Evolutionary conservation across 495 filamentous ascomycete genomes (phyloP).

Genomic region (Penicillium psychrofluorescens): DNA sequence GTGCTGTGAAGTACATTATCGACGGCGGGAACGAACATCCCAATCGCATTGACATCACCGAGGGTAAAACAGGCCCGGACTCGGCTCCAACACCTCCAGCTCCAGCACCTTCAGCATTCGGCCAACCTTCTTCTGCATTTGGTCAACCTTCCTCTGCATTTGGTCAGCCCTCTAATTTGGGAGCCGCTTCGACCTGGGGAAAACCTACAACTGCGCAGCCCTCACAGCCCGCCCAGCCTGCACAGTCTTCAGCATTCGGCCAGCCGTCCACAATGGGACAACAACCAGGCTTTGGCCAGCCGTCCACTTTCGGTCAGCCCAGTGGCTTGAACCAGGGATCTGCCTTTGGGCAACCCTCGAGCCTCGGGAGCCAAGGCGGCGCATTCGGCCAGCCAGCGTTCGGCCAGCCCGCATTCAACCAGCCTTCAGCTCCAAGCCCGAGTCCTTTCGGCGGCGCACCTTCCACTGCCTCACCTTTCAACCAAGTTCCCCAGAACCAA

Average conservation of each 20-base stretch:
- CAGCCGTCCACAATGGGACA: slow-evolving; percentile 27
- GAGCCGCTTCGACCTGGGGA: background rate
- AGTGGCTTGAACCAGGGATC: slow-evolving; percentile 1
- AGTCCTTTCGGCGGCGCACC: slow-evolving; percentile 15
- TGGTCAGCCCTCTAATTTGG: slow-evolving; percentile 15
- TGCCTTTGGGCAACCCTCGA: slow-evolving; percentile 5
- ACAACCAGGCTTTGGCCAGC: slow-evolving; percentile 26
- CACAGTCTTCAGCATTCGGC: slow-evolving; percentile 13
- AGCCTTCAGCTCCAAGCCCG: slow-evolving; percentile 7
- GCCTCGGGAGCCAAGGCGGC: slow-evolving; percentile 4
- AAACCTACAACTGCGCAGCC: background rate
- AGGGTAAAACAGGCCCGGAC: slow-evolving; percentile 29
- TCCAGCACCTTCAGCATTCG: slow-evolving; percentile 22
- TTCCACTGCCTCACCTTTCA: slow-evolving; percentile 25
- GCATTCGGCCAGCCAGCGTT: slow-evolving; percentile 25
- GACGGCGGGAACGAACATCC: slow-evolving; percentile 66
- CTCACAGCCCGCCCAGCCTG: background rate
- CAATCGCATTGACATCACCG: slow-evolving; percentile 68
- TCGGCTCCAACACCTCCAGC: slow-evolving; percentile 12
- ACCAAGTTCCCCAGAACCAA: slow-evolving; percentile 21
- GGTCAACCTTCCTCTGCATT: slow-evolving; percentile 23
- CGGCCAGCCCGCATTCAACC: slow-evolving; percentile 22
- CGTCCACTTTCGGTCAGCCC: slow-evolving; percentile 9
- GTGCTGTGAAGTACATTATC: slow-evolving; percentile 64
- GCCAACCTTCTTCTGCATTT: slow-evolving; percentile 12